Evolutionary conservation across 176 grass and related monocot species (phyloP).

Genomic region (Oryza officinalis): DNA sequence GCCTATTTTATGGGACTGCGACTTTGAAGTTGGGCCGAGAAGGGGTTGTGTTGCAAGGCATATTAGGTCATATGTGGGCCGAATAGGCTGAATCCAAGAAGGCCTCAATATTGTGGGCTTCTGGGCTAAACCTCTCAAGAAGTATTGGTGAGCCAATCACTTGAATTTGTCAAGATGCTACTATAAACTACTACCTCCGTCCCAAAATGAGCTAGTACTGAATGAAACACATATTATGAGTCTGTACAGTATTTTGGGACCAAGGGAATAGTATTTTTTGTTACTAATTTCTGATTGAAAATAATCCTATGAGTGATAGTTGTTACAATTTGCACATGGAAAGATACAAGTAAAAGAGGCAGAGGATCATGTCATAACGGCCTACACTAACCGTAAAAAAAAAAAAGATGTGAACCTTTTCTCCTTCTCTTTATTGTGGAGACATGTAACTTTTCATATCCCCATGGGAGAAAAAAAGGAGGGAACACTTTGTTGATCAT

Average conservation of each 20-base stretch:
- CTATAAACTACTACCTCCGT: too few species aligned
- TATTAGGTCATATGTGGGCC: neutral
- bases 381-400: neutral
- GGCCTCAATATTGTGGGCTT: too few species aligned
- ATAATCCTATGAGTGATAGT: neutral
- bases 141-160: neutral
- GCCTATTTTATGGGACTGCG: too few species aligned
- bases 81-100: neutral
- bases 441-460: conserved; percentile 28
- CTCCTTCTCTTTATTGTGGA: conserved; percentile 1
- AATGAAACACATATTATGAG: too few species aligned
- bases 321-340: neutral
- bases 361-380: neutral
- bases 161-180: neutral
- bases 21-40: too few species aligned
- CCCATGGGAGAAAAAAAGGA: neutral
- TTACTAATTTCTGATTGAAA: neutral
- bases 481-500: conserved; percentile 42
- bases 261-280: too few species aligned
- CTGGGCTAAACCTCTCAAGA: neutral
- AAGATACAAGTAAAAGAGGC: neutral
- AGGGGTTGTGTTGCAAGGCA: too few species aligned
- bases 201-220: too few species aligned
- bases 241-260: too few species aligned
- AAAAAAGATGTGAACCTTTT: conserved; percentile 1